Conservation (phyloP, 1,284 basidiomycete genomes). For the Apiotrichum brassicae region DNA sequence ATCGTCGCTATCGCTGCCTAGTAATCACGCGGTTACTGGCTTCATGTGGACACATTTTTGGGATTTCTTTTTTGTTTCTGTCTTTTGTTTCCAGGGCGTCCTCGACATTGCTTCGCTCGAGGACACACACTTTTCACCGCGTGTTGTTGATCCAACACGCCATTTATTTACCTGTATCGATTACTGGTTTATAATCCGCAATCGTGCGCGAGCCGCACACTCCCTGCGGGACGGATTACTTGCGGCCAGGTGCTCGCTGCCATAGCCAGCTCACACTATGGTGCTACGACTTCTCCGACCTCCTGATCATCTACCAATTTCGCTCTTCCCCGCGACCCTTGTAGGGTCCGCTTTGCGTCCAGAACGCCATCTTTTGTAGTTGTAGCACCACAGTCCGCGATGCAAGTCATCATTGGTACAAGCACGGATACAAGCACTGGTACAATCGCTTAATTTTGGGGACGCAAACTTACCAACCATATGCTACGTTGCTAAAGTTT, state of each 20-base stretch:
- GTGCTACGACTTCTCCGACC: background rate
- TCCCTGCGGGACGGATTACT: background rate
- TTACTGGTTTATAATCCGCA: constrained; percentile 10
- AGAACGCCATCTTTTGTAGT: background rate
- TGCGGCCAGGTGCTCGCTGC: background rate
- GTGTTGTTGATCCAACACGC: no score
- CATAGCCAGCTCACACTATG: background rate
- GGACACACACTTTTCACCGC: background rate
- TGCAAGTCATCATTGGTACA: background rate
- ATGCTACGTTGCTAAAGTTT: no score
- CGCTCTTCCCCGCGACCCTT: no score
- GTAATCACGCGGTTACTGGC: background rate
- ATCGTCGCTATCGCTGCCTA: constrained; percentile 33
- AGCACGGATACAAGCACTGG: no score
- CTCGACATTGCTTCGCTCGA: background rate
- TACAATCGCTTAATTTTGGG: no score
- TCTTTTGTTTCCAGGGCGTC: background rate
- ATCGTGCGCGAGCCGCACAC: background rate
- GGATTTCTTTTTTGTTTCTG: background rate
- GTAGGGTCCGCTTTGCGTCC: background rate
- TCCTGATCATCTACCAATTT: background rate
- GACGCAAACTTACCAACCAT: no score
- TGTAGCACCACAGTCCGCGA: background rate
- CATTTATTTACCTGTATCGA: constrained; percentile 9
- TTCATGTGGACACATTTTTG: background rate